Percentiles rank a stretch among this genome's conserved stretches.
Evolutionary conservation across 192 early-diverging fungal species (phyloP).

Genomic region (Rhizoclosmatium globosum): DNA sequence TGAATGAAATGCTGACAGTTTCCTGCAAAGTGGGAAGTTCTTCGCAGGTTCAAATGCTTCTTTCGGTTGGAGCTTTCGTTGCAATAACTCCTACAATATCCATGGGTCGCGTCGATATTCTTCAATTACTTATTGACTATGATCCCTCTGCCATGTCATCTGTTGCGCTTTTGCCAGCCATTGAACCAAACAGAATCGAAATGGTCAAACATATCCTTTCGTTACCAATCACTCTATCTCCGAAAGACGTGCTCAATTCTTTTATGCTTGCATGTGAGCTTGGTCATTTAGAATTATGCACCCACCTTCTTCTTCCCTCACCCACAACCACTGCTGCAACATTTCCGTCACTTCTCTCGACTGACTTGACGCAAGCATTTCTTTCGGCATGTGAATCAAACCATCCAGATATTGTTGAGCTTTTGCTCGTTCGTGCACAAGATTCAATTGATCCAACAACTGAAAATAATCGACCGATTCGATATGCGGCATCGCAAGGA

Average conservation of each 20-base stretch:
- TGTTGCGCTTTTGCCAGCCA: background rate
- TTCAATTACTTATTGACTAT: slow-evolving; percentile 1
- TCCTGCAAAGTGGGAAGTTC: background rate
- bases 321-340: background rate
- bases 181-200: background rate
- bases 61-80: background rate
- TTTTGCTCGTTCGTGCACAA: background rate
- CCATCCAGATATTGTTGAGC: slow-evolving; percentile 15
- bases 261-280: background rate
- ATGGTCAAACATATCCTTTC: slow-evolving; percentile 15
- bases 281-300: slow-evolving; percentile 2
- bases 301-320: slow-evolving; percentile 9
- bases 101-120: slow-evolving; percentile 7
- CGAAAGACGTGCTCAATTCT: background rate
- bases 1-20: background rate
- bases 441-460: background rate
- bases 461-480: slow-evolving; percentile 7
- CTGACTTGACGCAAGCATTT: background rate
- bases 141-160: background rate
- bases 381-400: slow-evolving; percentile 6
- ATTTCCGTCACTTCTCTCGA: too few relatives aligned
- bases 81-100: background rate
- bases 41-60: background rate
- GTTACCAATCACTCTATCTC: background rate
- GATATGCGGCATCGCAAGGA: slow-evolving; percentile 7